A percentile compares a stretch with the other conserved stretches of the same genome.
Evolutionary conservation across 352 stramenopile genomes (phyloP).

Genomic region (Phytophthora sansomeana): DNA sequence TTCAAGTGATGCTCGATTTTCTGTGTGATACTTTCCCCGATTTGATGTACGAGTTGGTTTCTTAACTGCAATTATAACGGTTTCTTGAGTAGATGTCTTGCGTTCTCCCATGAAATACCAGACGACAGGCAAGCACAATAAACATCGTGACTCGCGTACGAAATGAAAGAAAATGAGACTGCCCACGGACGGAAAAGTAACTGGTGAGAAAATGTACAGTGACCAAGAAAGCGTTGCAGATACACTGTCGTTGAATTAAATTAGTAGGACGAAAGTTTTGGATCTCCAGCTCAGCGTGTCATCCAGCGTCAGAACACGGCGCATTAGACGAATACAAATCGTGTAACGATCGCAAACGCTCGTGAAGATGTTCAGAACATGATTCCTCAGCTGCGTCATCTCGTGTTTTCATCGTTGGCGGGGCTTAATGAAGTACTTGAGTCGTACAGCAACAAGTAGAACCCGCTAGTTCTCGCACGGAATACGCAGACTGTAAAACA

Average conservation of each 20-base stretch:
- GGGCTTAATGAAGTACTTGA: slow-evolving; percentile 1
- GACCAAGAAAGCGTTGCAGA: not conserved
- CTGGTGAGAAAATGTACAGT: too few species aligned
- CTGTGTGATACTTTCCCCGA: too few species aligned
- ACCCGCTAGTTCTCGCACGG: slow-evolving; percentile 1
- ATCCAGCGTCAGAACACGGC: not conserved
- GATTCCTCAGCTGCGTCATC: not conserved
- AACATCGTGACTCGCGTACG: too few species aligned
- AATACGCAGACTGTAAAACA: slow-evolving; percentile 3
- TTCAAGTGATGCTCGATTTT: too few species aligned
- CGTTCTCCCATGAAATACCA: too few species aligned
- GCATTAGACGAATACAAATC: not conserved
- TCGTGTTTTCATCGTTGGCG: slow-evolving; percentile 1
- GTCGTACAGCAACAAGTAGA: not conserved
- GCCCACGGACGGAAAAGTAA: too few species aligned
- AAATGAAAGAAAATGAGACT: too few species aligned
- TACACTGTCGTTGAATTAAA: not conserved
- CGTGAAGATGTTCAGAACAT: slow-evolving; percentile 1
- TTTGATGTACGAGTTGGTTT: too few species aligned
- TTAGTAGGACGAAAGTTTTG: not conserved
- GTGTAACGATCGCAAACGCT: not conserved
- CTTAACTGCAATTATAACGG: too few species aligned
- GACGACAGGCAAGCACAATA: too few species aligned
- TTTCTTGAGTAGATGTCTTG: too few species aligned
- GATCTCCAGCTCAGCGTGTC: not conserved